Evolutionary conservation across 805 yeast species (phyloP), one percentile per base, ranked within the genome.

Genomic region (Saccharomyces paradoxus): DNA sequence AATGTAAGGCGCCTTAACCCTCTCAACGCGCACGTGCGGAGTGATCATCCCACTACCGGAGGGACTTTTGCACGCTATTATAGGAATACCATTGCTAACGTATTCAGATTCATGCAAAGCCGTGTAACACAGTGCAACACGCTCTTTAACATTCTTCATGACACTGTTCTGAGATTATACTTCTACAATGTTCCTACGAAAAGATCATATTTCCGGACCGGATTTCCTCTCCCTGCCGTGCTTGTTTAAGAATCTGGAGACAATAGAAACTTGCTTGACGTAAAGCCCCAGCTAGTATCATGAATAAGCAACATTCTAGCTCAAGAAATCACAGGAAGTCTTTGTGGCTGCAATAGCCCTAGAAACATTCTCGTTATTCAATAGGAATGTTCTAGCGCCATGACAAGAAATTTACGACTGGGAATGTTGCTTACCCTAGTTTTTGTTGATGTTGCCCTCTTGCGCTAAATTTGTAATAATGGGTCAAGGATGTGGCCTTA

Each of bases 381-480:
- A 79, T 64, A 91, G 77, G 96, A 94, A 48, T 96, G 86, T 75
- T 94, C 99, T 63, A 94, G 94, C 76, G 94, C 99, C 26, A 98
- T 95, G 49, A 99, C 92, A n/a, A 97, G 89, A 62, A 94, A 80
- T 73, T 99, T 85, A 75, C 94, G 99, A 62, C 99, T 99, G 52
- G 96, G 86, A 44, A 94, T 98, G 69, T 94, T 94, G 62, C 99
- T 98, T 60, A 94, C 97, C 74, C 99, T 86, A 66, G 99, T 10
- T 99, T 73, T 92, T 82, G 71, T 94, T 98, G 94, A 77, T 84
- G 89, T 58, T 82, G 82, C 72, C 94, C 99, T 70, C 97, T 84
- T 48, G 96, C 98, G 53, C 97, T 98, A 75, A 98, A n/a, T 99
- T 99, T 12, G 97, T 87, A 79, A 94, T 94, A 77, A 90, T 94